A percentile compares a stretch with the other conserved stretches of the same genome.
Evolutionary conservation across 768 basidiomycete species (phyloP).

Genomic region (Glaciozyma martinii): DNA sequence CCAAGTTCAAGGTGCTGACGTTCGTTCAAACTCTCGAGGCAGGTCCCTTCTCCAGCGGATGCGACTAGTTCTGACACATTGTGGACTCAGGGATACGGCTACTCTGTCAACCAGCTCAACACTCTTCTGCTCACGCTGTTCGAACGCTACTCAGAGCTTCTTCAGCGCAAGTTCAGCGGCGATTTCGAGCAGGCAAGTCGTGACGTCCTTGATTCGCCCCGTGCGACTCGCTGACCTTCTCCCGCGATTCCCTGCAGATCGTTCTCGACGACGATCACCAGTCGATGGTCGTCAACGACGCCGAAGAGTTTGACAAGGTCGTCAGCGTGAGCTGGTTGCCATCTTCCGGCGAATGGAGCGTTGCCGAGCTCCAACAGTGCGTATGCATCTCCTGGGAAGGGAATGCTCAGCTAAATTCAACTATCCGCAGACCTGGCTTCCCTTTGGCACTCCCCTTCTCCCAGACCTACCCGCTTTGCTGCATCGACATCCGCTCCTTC

Average conservation of each 20-base stretch:
- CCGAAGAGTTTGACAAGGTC: slow-evolving; percentile 59
- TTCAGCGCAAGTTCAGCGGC: slow-evolving; percentile 69
- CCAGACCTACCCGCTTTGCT: slow-evolving; percentile 86
- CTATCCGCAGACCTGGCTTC: slow-evolving; percentile 47
- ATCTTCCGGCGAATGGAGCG: slow-evolving; percentile 46
- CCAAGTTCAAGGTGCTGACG: slow-evolving; percentile 71
- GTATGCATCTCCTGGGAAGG: background rate
- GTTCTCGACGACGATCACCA: slow-evolving; percentile 72
- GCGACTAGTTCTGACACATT: background rate
- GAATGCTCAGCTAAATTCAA: background rate
- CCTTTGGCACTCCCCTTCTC: slow-evolving; percentile 86
- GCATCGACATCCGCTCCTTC: slow-evolving; percentile 80
- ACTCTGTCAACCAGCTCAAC: slow-evolving; percentile 72
- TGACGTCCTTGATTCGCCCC: slow-evolving; percentile 30
- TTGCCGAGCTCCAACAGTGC: slow-evolving; percentile 12
- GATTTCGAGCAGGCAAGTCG: slow-evolving; percentile 64
- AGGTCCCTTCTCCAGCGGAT: slow-evolving; percentile 21
- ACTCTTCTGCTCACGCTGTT: slow-evolving; percentile 78
- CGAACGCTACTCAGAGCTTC: slow-evolving; percentile 72
- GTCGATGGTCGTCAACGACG: slow-evolving; percentile 60
- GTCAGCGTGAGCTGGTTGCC: slow-evolving; percentile 76
- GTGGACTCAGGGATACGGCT: slow-evolving; percentile 62
- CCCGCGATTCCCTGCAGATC: slow-evolving; percentile 48
- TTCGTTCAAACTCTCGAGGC: slow-evolving; percentile 93
- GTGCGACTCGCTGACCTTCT: background rate